Base-by-base conservation (phyloP, 345 rosid species). In the Moricandia arvensis region DNA sequence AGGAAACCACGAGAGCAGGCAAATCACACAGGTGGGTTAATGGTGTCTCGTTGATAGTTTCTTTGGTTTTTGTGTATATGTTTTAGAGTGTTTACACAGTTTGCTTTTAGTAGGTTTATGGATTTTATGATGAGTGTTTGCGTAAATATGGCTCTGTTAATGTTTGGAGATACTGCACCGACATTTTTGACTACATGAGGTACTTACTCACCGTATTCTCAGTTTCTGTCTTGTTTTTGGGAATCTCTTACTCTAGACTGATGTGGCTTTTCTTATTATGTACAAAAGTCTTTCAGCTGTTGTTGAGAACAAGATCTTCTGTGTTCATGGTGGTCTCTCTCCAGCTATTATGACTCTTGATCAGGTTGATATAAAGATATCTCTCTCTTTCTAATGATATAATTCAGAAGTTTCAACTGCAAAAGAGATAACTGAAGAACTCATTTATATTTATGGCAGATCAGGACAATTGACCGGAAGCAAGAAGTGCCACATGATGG, bases 401-500 rank as follows among this genome's bases (percentile, higher is more conserved):
- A 26, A 2, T 41, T 59, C 31, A 26, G 5, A 78, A 67, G 59
- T 68, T 51, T 54, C 33, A 37, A 53, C 41, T 47, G 29, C 2
- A 1, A 1, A 66, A 13, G 27, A 59, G 45, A 59, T 9, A 41
- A 66, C 73, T 67, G 60, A 67, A 38, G 8, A 21, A 51, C 34
- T 31, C 60, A 31, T 38, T 13, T 47, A 15, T 55, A 53, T 66
- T 8, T 54, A 74, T 73, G 61, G 57, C 87, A 95, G 98, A 93
- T 96, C 55, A 93, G 98, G 76, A 87, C 83, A 13, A 96, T 96
- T 82, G 95, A 96, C 73, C 85, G 95, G 71, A 96, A 96, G 83
- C 98, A 93, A 87, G 99, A 96, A 86, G 98, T 96, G 38, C 99
- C 99, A 75, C 99, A 93, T 75, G 98, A 96, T 80, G 99, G 99